Evolutionary conservation across 192 early-diverging fungal genomes (phyloP), one percentile per base, ranked within the genome.

Genomic region (Kickxella alabastrina): DNA sequence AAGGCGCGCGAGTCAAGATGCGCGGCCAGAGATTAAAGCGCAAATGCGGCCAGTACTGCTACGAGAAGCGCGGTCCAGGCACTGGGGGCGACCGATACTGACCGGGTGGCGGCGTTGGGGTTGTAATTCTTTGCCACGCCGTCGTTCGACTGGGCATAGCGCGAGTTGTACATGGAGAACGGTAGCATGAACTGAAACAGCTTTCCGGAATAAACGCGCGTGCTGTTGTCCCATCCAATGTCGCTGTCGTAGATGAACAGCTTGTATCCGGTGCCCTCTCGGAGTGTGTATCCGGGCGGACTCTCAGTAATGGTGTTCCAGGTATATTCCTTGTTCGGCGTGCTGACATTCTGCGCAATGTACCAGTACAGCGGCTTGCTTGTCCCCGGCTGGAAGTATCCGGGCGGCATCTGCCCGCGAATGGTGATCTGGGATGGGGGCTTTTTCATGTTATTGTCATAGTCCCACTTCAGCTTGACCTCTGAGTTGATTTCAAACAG

Each of bases 81-180:
- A 25, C 57, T 36, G 10, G 52, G 25, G 9, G 38, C 18, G 2
- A 54, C 35, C 15, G 59, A 50, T 14, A 41, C 58, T 14, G 66
- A 50, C 17, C 51, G 66, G 3, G 59, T 28, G 22, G 52, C 73
- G 12, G 73, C 57, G 34, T 69, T 76, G 15, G 73, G 73, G 29
- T 76, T 76, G 62, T 76, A 76, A 62, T 57, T 58, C 32, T 59
- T 65, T 7, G 73, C 61, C 27, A 76, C 67, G 36, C 73, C 73
- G 29, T 76, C 62, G 62, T 76, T 76, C 21, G 73, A 65, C 47
- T 76, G 65, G 1, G 52, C 52, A 40, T 76, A 76, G 49, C 65
- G 65, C 57, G 73, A 76, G 35, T 76, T 76, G 65, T 76, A 76
- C 73, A 76, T 76, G 35, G 73, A 65, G 43, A 76, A 76, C 23